phyloP scores from a whole-genome alignment of 108 stramenopile species.

The Cyclotella baltica region DNA sequence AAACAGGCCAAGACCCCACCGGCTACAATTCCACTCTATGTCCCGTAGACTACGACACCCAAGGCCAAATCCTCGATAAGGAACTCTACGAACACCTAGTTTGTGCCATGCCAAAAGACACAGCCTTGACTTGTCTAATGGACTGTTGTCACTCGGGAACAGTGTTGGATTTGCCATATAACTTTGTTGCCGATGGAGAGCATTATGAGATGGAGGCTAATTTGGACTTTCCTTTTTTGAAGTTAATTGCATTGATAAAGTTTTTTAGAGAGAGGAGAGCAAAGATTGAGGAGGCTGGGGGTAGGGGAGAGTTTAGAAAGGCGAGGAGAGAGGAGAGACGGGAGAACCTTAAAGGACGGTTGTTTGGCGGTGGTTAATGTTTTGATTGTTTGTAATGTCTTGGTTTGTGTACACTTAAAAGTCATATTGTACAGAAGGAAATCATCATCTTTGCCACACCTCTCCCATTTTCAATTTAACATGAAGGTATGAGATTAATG shows the following conservation, averaged over 20 bases:
- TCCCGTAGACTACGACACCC: constrained; percentile 66
- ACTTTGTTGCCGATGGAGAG: constrained; percentile 47
- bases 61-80: constrained; percentile 69
- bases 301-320: background rate
- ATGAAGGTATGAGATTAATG: too few relatives aligned
- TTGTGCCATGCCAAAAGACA: constrained; percentile 59
- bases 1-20: constrained; percentile 55
- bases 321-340: background rate
- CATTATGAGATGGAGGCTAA: constrained; percentile 47
- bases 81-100: constrained; percentile 61
- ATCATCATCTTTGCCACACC: too few relatives aligned
- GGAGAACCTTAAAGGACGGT: background rate
- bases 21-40: constrained; percentile 72
- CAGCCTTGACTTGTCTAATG: constrained; percentile 63
- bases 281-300: background rate
- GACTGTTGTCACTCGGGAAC: constrained; percentile 79
- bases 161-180: constrained; percentile 57
- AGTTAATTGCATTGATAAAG: background rate
- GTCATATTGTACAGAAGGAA: too few relatives aligned
- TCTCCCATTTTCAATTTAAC: too few relatives aligned
- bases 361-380: background rate
- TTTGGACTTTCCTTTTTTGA: background rate
- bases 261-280: background rate
- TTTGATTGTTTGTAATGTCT: background rate
- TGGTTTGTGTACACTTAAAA: too few relatives aligned